Base-by-base conservation (phyloP, 2,329 filamentous ascomycete species). In the Alternaria alternata region DNA sequence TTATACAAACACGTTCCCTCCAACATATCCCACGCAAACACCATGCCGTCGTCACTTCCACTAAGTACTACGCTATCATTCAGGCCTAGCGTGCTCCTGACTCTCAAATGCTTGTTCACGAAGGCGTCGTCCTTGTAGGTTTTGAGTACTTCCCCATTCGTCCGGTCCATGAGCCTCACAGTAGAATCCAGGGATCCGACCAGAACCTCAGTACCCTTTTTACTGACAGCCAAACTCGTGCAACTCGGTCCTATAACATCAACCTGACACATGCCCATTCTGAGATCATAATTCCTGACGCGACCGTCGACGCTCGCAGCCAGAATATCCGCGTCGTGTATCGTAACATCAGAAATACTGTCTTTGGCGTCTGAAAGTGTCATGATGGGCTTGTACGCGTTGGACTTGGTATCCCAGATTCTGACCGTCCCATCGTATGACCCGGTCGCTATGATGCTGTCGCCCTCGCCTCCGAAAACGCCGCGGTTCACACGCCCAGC, bases 1-100 rank as follows among this genome's bases (percentile, higher is more conserved):
- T 82, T 87, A 32, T 90, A 87, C 59, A 87, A 82, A 51, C 91
- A 75, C 55, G 88, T 86, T 1, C 92, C 94, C 6, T 86, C 90
- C 55, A 97, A 76, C 20, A 96, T 81, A 80, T 97, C 93, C 94
- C 94, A 98, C 1, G 88, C 92, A 81, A 89, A 89, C 7, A 93
- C 79, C 70, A 84, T 83, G 3, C 91, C 91, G 62, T 90, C 83
- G 78, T 97, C 94, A 71, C 93, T 93, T 7, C 94, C 94, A 51
- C 88, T 91, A 4, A 97, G 72, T 1, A 95, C 92, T 49, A 90
- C 89, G 61, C 87, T 89, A 78, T 97, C 94, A 64, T 86, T 88
- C 30, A 87, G 85, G 1, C 92, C 94, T 57, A 97, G 81, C 5
- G 91, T 84, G 39, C 89, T 89, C 77, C 93, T 88, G 32, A 96